These are phyloP conservation scores for Kuraishia piskuri DNA, from an alignment of 805 yeast species.

Conservation along the genomic window DNA sequence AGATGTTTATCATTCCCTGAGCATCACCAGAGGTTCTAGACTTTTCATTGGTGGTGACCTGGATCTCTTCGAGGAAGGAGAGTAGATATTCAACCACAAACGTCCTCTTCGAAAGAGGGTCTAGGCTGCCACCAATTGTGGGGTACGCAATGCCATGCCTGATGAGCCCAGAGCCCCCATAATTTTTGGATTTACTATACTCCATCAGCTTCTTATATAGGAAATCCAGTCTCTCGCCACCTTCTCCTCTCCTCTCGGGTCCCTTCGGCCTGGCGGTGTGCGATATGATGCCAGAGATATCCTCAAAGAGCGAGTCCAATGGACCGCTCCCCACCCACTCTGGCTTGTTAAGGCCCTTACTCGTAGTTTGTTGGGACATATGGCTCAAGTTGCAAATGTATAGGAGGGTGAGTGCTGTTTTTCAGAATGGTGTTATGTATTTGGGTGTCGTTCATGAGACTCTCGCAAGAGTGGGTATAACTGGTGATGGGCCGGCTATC, in stretches of 20 bases:
- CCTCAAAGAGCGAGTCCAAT: slow-evolving; percentile 22
- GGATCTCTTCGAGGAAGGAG: slow-evolving; percentile 28
- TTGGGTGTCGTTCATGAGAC: too few relatives aligned
- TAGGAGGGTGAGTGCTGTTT: too few relatives aligned
- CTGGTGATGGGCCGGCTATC: too few relatives aligned
- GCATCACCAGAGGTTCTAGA: neutral
- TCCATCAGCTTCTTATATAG: neutral
- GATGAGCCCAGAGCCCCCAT: neutral
- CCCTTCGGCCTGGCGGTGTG: neutral
- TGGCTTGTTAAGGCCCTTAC: slow-evolving; percentile 8
- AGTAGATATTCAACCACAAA: slow-evolving; percentile 28
- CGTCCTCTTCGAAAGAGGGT: neutral
- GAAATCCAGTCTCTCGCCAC: neutral
- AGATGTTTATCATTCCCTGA: slow-evolving; percentile 44
- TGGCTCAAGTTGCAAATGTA: neutral
- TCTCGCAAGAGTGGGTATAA: too few relatives aligned
- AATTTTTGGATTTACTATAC: neutral
- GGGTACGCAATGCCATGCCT: neutral
- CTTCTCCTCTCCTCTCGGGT: neutral
- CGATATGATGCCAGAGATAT: slow-evolving; percentile 8
- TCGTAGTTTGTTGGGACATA: neutral
- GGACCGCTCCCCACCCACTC: slow-evolving; percentile 19
- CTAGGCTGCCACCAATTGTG: neutral
- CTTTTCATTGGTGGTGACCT: slow-evolving; percentile 20
- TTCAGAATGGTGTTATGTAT: too few relatives aligned